A percentile compares a stretch with the other conserved stretches of the same genome.
Conservation (phyloP, 2,329 filamentous ascomycete species). For the Arthrobotrys megalospora region DNA sequence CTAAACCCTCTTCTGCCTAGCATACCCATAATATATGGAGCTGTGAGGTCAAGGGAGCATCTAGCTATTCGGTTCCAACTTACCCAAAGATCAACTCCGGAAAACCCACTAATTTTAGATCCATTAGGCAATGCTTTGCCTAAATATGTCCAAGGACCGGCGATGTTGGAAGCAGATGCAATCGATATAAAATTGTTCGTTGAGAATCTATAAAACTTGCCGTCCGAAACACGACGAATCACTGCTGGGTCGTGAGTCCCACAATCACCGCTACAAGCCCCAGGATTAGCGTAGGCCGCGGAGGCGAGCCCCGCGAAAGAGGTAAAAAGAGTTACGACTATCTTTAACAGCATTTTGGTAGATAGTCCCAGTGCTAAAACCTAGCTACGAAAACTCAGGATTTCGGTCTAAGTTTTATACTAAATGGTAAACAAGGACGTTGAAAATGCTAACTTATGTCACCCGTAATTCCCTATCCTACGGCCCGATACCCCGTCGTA, state of each 20-base stretch:
- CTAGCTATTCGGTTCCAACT: constrained; percentile 36
- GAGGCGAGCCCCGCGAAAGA: constrained; percentile 46
- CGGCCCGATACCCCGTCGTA: constrained; percentile 50
- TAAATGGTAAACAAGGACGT: not conserved
- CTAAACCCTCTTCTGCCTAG: not conserved
- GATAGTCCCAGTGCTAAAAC: not conserved
- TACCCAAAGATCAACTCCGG: constrained; percentile 69
- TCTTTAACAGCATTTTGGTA: constrained; percentile 34
- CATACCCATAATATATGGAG: not conserved
- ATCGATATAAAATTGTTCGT: constrained; percentile 69
- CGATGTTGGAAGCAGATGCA: constrained; percentile 67
- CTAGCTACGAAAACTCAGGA: not conserved
- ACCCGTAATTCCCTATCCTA: constrained; percentile 2
- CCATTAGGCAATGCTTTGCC: constrained; percentile 68
- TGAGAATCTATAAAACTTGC: constrained; percentile 69
- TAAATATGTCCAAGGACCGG: constrained; percentile 69
- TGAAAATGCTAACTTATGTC: not conserved
- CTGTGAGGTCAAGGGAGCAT: not conserved
- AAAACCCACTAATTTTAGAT: constrained; percentile 67
- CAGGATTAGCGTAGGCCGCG: constrained; percentile 64
- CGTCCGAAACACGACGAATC: constrained; percentile 67
- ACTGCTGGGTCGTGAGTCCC: constrained; percentile 68
- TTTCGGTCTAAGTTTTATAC: constrained; percentile 10
- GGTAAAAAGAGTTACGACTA: constrained; percentile 59
- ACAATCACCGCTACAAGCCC: constrained; percentile 67